Evolutionary conservation across 768 basidiomycete genomes (phyloP), one percentile per base, ranked within the genome.

Genomic region (Macrolepiota dolichaula): DNA sequence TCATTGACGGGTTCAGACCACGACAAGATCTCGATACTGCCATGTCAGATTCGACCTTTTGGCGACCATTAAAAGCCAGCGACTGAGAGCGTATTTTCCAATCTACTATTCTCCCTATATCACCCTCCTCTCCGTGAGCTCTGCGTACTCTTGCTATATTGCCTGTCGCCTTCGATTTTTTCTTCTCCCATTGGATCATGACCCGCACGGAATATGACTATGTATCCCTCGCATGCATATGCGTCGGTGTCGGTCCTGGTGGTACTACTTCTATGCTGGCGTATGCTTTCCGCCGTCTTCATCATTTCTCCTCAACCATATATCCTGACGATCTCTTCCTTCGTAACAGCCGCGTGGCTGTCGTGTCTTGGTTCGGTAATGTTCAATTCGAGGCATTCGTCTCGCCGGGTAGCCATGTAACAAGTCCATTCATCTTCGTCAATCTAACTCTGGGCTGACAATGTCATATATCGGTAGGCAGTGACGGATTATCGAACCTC

Each of bases 261-360:
- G 91, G 91, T 6, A 87, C 87, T 15, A 93, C 91, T 1, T 83
- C 86, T 40, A 89, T 93, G 86, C 77, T 93, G 37, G 91, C 90
- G 91, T 92, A 76, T 64, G 87, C 80, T 46, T 13, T 49, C 25
- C 17, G 37, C 24, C 44, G 44, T 32, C 56, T 37, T 55, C 56
- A 35, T 57, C 25, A 38, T 44, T 27, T 49, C 27, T 58, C 9
- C 61, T 38, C 36, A 46, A 55, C 13, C 6, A 36, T 37, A 44
- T 19, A 15, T 29, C 53, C 51, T 47, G 44, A 32, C 32, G 29
- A 36, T 51, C 52, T n/a, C 10, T 38, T 52, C 47, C 51, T n/a
- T 36, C 63, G 29, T 32, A 32, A 17, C 47, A 82, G 81, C 29
- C 79, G 78, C 10, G 76, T 81, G 19, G 80, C 83, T 36, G 70